Evolutionary conservation across 2,329 filamentous ascomycete genomes (phyloP).

Genomic region (Chrysoporthe cubensis): DNA sequence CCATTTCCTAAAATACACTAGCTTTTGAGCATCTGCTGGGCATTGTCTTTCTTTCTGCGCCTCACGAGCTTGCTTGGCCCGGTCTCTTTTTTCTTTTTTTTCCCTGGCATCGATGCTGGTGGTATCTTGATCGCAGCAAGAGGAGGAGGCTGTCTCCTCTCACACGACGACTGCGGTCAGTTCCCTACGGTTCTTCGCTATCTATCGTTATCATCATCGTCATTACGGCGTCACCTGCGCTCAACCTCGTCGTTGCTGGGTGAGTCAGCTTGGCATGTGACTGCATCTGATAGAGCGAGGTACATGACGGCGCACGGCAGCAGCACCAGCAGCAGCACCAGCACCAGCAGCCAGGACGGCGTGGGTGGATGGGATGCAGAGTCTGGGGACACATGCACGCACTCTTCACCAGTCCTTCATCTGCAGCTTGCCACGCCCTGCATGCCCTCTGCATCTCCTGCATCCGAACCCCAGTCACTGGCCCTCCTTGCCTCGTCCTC

Average conservation of each 20-base stretch:
- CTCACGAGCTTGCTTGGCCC: not conserved
- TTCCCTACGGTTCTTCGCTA: too few species aligned
- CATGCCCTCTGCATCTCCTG: slow-evolving; percentile 1
- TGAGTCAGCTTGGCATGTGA: slow-evolving; percentile 24
- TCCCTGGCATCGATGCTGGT: not conserved
- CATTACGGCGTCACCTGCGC: slow-evolving; percentile 1
- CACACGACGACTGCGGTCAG: not conserved
- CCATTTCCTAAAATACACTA: not conserved
- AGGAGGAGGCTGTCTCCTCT: not conserved
- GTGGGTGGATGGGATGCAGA: not conserved
- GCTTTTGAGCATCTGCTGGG: not conserved
- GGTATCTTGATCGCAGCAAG: not conserved
- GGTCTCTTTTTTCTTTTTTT: not conserved
- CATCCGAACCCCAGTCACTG: slow-evolving; percentile 1
- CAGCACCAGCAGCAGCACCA: not conserved
- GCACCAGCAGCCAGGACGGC: not conserved
- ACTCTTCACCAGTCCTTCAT: not conserved
- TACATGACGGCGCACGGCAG: not conserved
- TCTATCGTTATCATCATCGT: not conserved
- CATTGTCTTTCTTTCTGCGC: not conserved
- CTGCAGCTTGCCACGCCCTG: not conserved
- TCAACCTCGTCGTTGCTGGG: not conserved
- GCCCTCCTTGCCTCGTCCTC: not conserved
- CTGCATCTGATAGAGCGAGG: slow-evolving; percentile 4
- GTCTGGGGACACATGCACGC: not conserved